phyloP scores from a whole-genome alignment of 345 rosid species.

The Cardamine chenopodiifolia region DNA sequence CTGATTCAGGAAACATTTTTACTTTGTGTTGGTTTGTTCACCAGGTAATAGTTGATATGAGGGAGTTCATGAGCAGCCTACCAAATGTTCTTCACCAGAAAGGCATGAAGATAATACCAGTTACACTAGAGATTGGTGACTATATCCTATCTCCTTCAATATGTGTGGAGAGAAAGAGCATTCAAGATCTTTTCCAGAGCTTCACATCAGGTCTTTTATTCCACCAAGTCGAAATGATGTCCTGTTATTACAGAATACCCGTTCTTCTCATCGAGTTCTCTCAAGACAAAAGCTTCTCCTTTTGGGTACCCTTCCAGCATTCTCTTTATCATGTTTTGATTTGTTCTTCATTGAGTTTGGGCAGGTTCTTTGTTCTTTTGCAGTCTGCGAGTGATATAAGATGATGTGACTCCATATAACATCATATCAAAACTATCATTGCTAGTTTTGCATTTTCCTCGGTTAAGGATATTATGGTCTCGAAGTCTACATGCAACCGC shows the following conservation, averaged over 20 bases:
- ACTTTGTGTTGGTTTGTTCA: background rate
- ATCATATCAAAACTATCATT: conserved; percentile 92
- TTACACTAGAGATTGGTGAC: conserved; percentile 93
- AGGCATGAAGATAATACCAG: conserved; percentile 90
- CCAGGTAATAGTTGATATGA: conserved; percentile 96
- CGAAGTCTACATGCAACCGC: conserved; percentile 96
- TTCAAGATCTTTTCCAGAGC: conserved; percentile 93
- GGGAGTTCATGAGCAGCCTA: conserved; percentile 99
- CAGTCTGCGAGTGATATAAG: conserved; percentile 93
- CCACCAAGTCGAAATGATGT: conserved; percentile 94
- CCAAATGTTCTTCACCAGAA: conserved; percentile 98
- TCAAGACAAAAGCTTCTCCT: conserved; percentile 97
- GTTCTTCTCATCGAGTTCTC: conserved; percentile 97
- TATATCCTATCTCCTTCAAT: conserved; percentile 85
- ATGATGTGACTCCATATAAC: conserved; percentile 89
- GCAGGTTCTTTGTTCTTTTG: conserved; percentile 26
- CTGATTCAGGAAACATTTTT: background rate
- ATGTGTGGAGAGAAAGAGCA: conserved; percentile 94
- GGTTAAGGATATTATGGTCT: conserved; percentile 91
- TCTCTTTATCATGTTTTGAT: background rate
- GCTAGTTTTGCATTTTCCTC: conserved; percentile 88
- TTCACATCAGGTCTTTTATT: conserved; percentile 92
- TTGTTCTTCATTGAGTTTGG: background rate
- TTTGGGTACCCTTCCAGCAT: conserved; percentile 60
- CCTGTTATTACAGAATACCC: conserved; percentile 85